Base-by-base conservation (phyloP, 306 rosid genomes). In the Dryas drummondii region DNA sequence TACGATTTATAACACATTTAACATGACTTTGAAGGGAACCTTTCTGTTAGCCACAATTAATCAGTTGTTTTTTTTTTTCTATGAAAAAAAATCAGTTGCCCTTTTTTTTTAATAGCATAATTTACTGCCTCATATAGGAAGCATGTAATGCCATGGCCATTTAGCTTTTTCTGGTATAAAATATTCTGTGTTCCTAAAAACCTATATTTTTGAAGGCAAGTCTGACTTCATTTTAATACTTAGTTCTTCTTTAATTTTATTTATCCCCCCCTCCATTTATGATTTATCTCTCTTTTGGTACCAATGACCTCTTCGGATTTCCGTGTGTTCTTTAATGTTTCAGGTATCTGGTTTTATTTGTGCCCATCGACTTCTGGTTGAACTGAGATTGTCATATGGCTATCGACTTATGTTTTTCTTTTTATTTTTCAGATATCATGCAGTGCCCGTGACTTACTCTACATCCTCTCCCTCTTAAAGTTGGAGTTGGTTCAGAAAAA, bases 401-500 rank as follows among this genome's bases (percentile, higher is more conserved):
- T 52, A 52, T 52, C 7, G 14, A 52, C 19, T 52, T 52, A 52
- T 52, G 56, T 12, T 52, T 14, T 52, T 52, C 17, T 52, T 52
- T 47, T 64, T n/a, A 68, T 80, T 58, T 77, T 67, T 75, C 83
- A 94, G 99, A 92, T 94, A 66, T 86, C 87, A 48, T 92, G 97
- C 75, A 52, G 83, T 75, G 81, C 68, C 40, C 82, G 79, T 56
- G 97, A 94, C 83, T 82, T 92, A 78, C 96, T 90, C 49, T 81
- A 90, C 82, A 77, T 81, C 79, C 93, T 92, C 83, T 81, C 96
- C 73, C 86, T 94, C 82, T 80, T 94, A 87, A 94, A 92, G 91
- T 82, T 92, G 87, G 97, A 82, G 84, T 68, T 94, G 85, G 93
- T 94, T 74, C 99, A 92, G 81, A 94, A 90, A 82, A 94, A 87